Base-by-base conservation (phyloP, 2,329 filamentous ascomycete genomes). In the Pseudopyricularia cyperi region DNA sequence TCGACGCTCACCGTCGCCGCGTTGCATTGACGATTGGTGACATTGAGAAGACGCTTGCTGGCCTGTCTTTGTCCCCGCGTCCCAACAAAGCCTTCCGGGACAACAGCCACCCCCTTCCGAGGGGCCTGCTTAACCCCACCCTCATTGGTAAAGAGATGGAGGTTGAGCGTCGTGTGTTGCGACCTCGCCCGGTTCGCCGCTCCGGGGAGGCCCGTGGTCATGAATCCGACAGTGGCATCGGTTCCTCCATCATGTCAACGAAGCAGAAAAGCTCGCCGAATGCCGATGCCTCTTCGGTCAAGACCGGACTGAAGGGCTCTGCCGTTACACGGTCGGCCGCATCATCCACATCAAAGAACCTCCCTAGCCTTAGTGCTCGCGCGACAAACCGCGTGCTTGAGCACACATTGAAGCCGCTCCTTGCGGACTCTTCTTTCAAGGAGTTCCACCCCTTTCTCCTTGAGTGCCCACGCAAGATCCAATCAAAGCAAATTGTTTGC, bases 181-280 rank as follows among this genome's bases (percentile, higher is more conserved):
- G 75, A 54, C 74, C 76, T 56, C 76, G 76, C 54, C 71, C 60
- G 32, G 64, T 61, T 54, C 75, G 75, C 53, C 76, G 80, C 62
- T 74, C 73, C 44, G 26, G 46, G 28, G n/a, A 42, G 22, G 53
- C 48, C 44, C 76, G 82, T 62, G 78, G 82, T 62, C 84, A 89
- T 68, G 79, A 80, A 54, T 93, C 88, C 15, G 90, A 96, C 70
- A 95, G 89, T 65, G 90, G 89, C 52, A 74, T 96, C 57, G 90
- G 90, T 51, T 86, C 88, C 44, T 95, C 89, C 42, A 75, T 95
- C 61, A 78, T 74, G 55, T 85, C 80, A 48, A 75, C 71, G 33
- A 71, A 70, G 52, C 73, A 79, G 57, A 76, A 79, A 63, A 65
- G 70, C 57, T 65, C 66, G 48, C 61, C 58, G 54, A 34, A 11